phyloP scores from a whole-genome alignment of 73 alveolate genomes.

The Effrenium voratum region DNA sequence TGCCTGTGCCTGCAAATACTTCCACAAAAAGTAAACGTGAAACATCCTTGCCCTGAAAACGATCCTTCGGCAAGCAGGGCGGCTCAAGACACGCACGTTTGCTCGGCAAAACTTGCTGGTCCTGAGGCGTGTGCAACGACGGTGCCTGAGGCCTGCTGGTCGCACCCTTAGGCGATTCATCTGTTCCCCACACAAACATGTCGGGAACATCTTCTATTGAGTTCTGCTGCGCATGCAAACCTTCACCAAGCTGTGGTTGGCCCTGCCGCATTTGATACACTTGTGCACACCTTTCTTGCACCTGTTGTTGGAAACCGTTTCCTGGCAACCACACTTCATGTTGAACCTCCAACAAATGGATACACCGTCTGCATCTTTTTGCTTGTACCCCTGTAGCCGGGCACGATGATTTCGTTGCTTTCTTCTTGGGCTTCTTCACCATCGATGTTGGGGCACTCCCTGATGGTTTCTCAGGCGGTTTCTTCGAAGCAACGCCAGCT shows the following conservation, averaged over 20 bases:
- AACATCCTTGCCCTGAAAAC: background rate
- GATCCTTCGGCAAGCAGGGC: background rate
- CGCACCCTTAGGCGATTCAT: no score
- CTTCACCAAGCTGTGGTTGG: background rate
- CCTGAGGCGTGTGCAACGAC: no score
- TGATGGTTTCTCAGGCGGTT: background rate
- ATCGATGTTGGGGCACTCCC: no score
- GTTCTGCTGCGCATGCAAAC: background rate
- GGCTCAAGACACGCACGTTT: no score
- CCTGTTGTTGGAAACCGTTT: background rate
- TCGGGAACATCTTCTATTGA: no score
- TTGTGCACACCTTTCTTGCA: conserved; percentile 1
- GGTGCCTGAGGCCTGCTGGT: no score
- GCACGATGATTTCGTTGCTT: background rate
- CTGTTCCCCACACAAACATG: no score
- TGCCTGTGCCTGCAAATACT: background rate
- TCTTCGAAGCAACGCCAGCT: no score
- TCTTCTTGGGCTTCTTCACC: no score
- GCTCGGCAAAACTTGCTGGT: no score
- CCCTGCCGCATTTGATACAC: conserved; percentile 29
- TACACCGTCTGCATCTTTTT: background rate
- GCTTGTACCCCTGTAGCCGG: background rate
- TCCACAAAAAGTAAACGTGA: background rate
- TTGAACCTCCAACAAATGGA: conserved; percentile 16
- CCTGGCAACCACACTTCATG: background rate